A percentile compares a stretch with the other conserved stretches of the same genome.
phyloP scores from a whole-genome alignment of 1,139 yeast species.

The Lodderomyces margitis region DNA sequence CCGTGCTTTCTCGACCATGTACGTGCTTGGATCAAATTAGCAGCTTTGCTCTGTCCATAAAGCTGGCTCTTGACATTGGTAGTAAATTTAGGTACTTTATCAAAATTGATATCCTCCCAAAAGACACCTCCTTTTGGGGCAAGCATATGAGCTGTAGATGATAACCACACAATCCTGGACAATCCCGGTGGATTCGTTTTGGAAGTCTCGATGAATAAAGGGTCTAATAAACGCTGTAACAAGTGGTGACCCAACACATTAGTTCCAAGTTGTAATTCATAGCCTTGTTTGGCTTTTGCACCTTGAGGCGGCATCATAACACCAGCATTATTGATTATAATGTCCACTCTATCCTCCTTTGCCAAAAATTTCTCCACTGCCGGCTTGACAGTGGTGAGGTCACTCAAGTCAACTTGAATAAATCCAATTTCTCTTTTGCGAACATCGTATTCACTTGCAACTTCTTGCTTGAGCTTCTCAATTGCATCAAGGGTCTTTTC shows the following conservation, averaged over 20 bases:
- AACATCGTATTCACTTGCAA: constrained; percentile 15
- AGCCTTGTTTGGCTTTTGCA: constrained; percentile 16
- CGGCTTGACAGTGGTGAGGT: constrained; percentile 41
- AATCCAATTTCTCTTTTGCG: constrained; percentile 18
- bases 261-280: constrained; percentile 32
- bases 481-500: constrained; percentile 26
- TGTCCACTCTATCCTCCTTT: constrained; percentile 29
- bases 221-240: constrained; percentile 44
- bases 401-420: constrained; percentile 39
- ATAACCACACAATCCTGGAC: constrained; percentile 46
- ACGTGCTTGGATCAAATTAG: constrained; percentile 40
- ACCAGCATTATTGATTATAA: constrained; percentile 53
- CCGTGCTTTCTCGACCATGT: constrained; percentile 39
- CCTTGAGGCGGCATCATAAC: constrained; percentile 43
- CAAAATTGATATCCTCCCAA: constrained; percentile 34
- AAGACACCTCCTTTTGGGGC: constrained; percentile 41
- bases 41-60: constrained; percentile 52
- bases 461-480: constrained; percentile 22
- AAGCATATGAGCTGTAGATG: constrained; percentile 37
- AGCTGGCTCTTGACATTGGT: constrained; percentile 6
- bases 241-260: constrained; percentile 51
- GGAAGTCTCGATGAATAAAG: constrained; percentile 36
- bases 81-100: constrained; percentile 8
- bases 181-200: constrained; percentile 12
- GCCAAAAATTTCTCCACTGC: constrained; percentile 32